These are phyloP conservation scores for Xylaria sp. DNA, from an alignment of 2,329 filamentous ascomycete genomes.

Conservation along the genomic window DNA sequence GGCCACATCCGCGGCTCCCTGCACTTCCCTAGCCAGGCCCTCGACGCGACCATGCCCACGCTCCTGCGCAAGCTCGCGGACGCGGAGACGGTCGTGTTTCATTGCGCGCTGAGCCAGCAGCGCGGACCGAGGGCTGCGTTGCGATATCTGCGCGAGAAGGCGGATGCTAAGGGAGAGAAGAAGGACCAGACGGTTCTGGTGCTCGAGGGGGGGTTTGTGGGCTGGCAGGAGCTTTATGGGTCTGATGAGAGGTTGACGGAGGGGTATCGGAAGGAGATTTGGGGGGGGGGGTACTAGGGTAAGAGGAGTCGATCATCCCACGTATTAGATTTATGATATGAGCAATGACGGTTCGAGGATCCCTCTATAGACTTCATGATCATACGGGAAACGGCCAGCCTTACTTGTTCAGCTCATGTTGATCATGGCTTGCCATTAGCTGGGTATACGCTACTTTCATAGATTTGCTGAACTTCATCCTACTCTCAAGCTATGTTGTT, in stretches of 20 bases:
- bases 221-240: constrained; percentile 84
- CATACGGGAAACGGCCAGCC: too few relatives aligned
- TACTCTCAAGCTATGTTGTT: not conserved
- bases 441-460: too few relatives aligned
- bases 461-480: not conserved
- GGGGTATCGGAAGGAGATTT: constrained; percentile 77
- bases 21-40: constrained; percentile 66
- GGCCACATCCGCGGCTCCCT: constrained; percentile 77
- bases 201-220: constrained; percentile 75
- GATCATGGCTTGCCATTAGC: too few relatives aligned
- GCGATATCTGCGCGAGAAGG: constrained; percentile 66
- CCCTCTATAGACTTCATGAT: too few relatives aligned
- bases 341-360: too few relatives aligned
- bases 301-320: too few relatives aligned
- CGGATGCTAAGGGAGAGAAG: not conserved
- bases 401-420: too few relatives aligned
- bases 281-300: constrained; percentile 45
- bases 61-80: constrained; percentile 72
- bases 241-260: constrained; percentile 76
- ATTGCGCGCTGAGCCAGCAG: constrained; percentile 89
- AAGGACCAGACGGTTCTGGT: constrained; percentile 68
- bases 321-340: not conserved
- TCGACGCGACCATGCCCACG: constrained; percentile 74
- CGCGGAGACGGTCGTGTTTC: constrained; percentile 84
- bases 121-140: constrained; percentile 80